Evolutionary conservation across 2,329 filamentous ascomycete genomes (phyloP), one percentile per base, ranked within the genome.

Genomic region (Cytospora piceae): DNA sequence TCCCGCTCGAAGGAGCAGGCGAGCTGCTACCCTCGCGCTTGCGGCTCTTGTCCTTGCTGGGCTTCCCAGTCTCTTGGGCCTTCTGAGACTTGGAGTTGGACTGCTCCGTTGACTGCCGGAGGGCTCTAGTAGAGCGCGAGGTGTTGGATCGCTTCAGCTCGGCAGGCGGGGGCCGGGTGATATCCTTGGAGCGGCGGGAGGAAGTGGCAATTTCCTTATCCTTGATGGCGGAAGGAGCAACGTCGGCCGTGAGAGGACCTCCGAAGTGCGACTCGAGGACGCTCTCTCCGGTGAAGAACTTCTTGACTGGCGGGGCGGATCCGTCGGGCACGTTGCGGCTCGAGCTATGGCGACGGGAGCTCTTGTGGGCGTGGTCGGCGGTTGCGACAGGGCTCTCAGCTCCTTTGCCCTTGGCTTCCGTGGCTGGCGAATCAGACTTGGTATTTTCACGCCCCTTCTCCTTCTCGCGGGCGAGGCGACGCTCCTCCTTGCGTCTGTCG

Each of bases 401-500:
- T 27, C 75, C 76, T 49, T 77, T 77, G 61, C 76, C 76, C 70
- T 77, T 81, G 62, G 71, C 69, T 42, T 72, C 72, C 34, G 61
- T 53, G 39, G 58, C 58, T 3, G 67, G 61, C 20, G 70, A 70
- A 54, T 71, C 64, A 32, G 67, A 24, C 34, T 63, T 56, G 51
- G 67, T 60, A 9, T 61, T 64, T 58, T 76, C 75, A 39, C 69
- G 70, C 39, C 74, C 71, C 64, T 71, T 71, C 52, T 75, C 71
- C 64, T 70, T 73, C 42, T 77, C 74, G 51, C 74, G 75, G 17
- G 72, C 71, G 20, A 74, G 74, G 53, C 76, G 79, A 32, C 80
- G 79, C 69, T 84, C 82, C 60, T 78, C 79, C 72, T 81, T 84
- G 66, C 80, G 79, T 68, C 72, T 80, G 1, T 86, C 83, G 62